phyloP scores from a whole-genome alignment of 2,329 filamentous ascomycete species.

The Aspergillus pseudoviridinutans region DNA sequence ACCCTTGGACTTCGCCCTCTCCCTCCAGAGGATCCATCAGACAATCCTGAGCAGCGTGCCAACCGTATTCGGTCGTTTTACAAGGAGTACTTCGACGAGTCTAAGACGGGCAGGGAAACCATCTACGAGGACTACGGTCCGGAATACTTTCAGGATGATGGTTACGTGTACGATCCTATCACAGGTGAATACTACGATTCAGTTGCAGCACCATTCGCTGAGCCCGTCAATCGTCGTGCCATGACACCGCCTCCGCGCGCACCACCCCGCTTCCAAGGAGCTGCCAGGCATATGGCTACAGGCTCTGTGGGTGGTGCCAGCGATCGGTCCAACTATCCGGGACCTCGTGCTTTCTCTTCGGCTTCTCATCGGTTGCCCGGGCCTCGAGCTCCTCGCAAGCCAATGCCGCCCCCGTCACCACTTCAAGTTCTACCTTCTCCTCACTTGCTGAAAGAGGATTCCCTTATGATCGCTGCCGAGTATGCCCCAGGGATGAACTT shows the following conservation, averaged over 20 bases:
- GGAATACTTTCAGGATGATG: slow-evolving; percentile 62
- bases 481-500: slow-evolving; percentile 76
- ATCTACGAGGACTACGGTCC: slow-evolving; percentile 76
- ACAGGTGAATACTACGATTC: slow-evolving; percentile 31
- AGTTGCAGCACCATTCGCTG: slow-evolving; percentile 62
- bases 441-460: slow-evolving; percentile 77
- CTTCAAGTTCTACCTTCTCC: slow-evolving; percentile 80
- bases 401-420: slow-evolving; percentile 66
- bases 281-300: slow-evolving; percentile 43
- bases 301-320: slow-evolving; percentile 39
- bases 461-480: slow-evolving; percentile 67
- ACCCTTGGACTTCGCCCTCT: slow-evolving; percentile 72
- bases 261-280: slow-evolving; percentile 53
- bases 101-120: slow-evolving; percentile 50
- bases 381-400: slow-evolving; percentile 50
- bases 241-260: slow-evolving; percentile 88
- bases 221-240: slow-evolving; percentile 80
- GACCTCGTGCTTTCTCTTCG: slow-evolving; percentile 63
- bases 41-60: slow-evolving; percentile 89
- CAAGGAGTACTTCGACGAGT: slow-evolving; percentile 98
- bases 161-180: slow-evolving; percentile 53
- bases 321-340: slow-evolving; percentile 30
- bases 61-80: slow-evolving; percentile 98
- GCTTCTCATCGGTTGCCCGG: slow-evolving; percentile 48
- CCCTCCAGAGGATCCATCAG: slow-evolving; percentile 78